These are phyloP conservation scores for Ogataea trehaloabstinens DNA, from an alignment of 805 yeast species.

Conservation along the genomic window DNA sequence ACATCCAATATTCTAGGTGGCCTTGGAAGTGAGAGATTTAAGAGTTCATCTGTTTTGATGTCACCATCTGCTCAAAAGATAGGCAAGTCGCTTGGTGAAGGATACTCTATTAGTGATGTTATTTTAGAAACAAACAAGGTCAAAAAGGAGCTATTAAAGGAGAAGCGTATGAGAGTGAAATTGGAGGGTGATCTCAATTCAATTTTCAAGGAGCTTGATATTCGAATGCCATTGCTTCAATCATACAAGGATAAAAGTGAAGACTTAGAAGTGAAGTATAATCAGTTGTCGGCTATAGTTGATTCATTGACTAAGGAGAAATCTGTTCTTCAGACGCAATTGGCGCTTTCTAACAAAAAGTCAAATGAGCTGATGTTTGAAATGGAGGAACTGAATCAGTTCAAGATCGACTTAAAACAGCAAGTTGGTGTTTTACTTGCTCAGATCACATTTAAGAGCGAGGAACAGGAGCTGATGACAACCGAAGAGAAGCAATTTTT, in stretches of 20 bases:
- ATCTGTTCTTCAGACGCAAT: slow-evolving; percentile 16
- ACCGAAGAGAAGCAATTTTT: slow-evolving; percentile 64
- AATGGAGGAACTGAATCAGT: slow-evolving; percentile 47
- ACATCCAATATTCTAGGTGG: slow-evolving; percentile 21
- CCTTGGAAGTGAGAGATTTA: slow-evolving; percentile 12
- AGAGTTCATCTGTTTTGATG: slow-evolving; percentile 17
- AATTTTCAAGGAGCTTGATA: slow-evolving; percentile 73
- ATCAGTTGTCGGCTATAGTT: slow-evolving; percentile 51
- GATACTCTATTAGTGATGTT: slow-evolving; percentile 63
- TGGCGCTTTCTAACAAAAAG: slow-evolving; percentile 27
- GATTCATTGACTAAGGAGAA: slow-evolving; percentile 52
- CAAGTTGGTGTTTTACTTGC: slow-evolving; percentile 77
- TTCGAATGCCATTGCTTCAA: slow-evolving; percentile 71
- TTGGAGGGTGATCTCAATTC: slow-evolving; percentile 69
- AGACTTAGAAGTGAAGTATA: slow-evolving; percentile 53
- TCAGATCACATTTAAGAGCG: slow-evolving; percentile 57
- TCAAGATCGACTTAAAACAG: slow-evolving; percentile 70
- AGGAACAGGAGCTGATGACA: slow-evolving; percentile 59
- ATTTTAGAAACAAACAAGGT: slow-evolving; percentile 62
- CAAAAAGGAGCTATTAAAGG: slow-evolving; percentile 65
- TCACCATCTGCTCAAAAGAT: slow-evolving; percentile 61
- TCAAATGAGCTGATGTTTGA: slow-evolving; percentile 46
- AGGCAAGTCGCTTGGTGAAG: slow-evolving; percentile 37
- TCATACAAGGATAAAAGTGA: slow-evolving; percentile 61
- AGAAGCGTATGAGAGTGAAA: slow-evolving; percentile 66